phyloP scores from a whole-genome alignment of 495 filamentous ascomycete species.

The Ascodesmis nigricans region DNA sequence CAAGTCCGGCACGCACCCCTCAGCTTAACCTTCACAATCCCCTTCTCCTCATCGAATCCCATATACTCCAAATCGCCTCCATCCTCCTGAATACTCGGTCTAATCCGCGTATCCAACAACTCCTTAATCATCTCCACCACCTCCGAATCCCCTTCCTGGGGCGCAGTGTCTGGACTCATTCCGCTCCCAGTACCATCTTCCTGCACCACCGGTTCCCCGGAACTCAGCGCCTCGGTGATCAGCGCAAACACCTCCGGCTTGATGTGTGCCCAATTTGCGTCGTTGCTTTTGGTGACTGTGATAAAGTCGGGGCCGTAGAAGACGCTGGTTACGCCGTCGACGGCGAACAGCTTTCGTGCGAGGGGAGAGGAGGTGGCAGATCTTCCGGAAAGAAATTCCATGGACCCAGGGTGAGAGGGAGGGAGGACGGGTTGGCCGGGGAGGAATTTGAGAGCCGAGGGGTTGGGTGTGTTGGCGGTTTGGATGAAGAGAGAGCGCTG shows the following conservation, averaged over 20 bases:
- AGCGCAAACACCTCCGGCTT: constrained; percentile 87
- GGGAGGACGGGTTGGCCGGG: constrained; percentile 70
- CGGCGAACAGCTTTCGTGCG: constrained; percentile 66
- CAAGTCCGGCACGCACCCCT: constrained; percentile 86
- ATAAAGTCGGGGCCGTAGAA: constrained; percentile 94
- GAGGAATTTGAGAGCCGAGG: constrained; percentile 82
- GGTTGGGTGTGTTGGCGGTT: constrained; percentile 80
- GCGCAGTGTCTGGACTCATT: constrained; percentile 23
- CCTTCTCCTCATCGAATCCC: constrained; percentile 51
- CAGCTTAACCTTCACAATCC: constrained; percentile 66
- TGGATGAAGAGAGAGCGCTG: constrained; percentile 83
- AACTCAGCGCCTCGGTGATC: constrained; percentile 74
- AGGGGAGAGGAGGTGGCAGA: constrained; percentile 86
- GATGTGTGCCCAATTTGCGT: constrained; percentile 80
- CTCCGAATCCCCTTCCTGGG: constrained; percentile 50
- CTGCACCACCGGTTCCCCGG: constrained; percentile 60
- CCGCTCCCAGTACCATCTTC: constrained; percentile 33
- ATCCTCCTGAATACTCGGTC: constrained; percentile 90
- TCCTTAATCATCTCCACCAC: constrained; percentile 97
- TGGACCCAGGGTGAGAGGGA: constrained; percentile 50
- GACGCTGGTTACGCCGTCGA: constrained; percentile 80
- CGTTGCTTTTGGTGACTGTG: constrained; percentile 74
- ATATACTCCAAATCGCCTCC: constrained; percentile 90
- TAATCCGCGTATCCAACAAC: constrained; percentile 81
- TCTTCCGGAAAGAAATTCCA: constrained; percentile 78